Percentiles rank a stretch among this genome's conserved stretches.
phyloP scores from a whole-genome alignment of 2,329 filamentous ascomycete genomes.

The Talaromyces pinophilus region DNA sequence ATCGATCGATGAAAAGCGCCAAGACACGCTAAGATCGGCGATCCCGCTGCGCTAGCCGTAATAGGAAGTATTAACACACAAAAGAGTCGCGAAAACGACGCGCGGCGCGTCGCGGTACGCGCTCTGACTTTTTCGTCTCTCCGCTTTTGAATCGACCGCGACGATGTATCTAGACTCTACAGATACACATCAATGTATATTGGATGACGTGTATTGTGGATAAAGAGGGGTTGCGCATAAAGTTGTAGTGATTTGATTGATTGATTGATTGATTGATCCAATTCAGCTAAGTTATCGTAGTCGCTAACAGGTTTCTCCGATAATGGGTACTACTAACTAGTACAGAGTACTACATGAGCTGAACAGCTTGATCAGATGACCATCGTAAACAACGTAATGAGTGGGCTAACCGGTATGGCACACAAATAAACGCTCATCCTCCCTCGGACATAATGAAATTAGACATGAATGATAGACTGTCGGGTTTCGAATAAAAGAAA shows the following conservation, averaged over 20 bases:
- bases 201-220: slow-evolving; percentile 17
- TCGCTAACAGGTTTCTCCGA: not conserved
- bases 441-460: not conserved
- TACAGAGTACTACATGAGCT: not conserved
- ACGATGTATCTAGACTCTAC: not conserved
- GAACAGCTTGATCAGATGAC: not conserved
- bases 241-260: not conserved
- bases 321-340: not conserved
- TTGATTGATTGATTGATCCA: no score
- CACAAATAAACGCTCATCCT: not conserved
- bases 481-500: not conserved
- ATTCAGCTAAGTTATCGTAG: not conserved
- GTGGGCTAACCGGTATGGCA: not conserved
- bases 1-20: not conserved
- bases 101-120: slow-evolving; percentile 18
- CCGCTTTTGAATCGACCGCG: not conserved
- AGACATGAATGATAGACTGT: slow-evolving; percentile 9
- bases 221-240: slow-evolving; percentile 15
- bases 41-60: not conserved
- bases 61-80: slow-evolving; percentile 3
- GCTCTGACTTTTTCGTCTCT: not conserved
- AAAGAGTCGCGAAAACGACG: slow-evolving; percentile 15
- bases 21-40: slow-evolving; percentile 16
- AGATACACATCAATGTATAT: not conserved
- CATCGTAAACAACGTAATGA: slow-evolving; percentile 3